Base-by-base conservation (phyloP, 768 basidiomycete species). In the Suillus discolor region DNA sequence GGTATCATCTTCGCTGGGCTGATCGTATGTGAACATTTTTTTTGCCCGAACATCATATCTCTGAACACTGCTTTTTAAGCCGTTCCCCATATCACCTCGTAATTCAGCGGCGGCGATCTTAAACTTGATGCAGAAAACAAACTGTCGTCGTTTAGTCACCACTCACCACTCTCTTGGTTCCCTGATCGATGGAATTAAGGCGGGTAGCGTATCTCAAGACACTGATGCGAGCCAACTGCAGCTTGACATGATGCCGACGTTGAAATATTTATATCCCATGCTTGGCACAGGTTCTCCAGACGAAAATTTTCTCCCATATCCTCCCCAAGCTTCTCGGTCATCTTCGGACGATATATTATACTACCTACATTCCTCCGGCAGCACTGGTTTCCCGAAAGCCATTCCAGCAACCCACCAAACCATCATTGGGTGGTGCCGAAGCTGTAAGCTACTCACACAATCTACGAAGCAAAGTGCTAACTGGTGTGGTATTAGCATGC, bases 281-380 rank as follows among this genome's bases (percentile, higher is more conserved):
- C 74, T 83, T 7, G 82, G 79, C 0, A 16, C 61, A 15, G 81
- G 83, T 64, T 63, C 63, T 36, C 28, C 53, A 2, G 28, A 66
- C 0, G 72, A 75, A 61, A 8, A 45, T 0, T 75, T 74, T 44
- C 5, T 15, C 20, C 68, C 66, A 1, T 77, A 74, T 57, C 71
- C 68, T 39, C 57, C 62, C 6, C 2, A 62, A 6, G 1, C 25
- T 34, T 62, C 18, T 44, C 67, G 65, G 11, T 69, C 73, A 9
- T 72, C 74, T 11, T 62, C 72, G 28, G 80, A 82, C 64, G 68
- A 77, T 2, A 78, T 81, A 18, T 79, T 79, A 0, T 62, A 83
- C 18, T 82, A 84, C n/a, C 67, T 85, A 61, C 84, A 85, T 66
- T 82, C 83, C 0, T 84, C 82, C 4, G 84, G 84, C 15, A 84